Evolutionary conservation across 2,329 filamentous ascomycete genomes (phyloP), one percentile per base, ranked within the genome.

Genomic region (Aspergillus quadrilineatus): DNA sequence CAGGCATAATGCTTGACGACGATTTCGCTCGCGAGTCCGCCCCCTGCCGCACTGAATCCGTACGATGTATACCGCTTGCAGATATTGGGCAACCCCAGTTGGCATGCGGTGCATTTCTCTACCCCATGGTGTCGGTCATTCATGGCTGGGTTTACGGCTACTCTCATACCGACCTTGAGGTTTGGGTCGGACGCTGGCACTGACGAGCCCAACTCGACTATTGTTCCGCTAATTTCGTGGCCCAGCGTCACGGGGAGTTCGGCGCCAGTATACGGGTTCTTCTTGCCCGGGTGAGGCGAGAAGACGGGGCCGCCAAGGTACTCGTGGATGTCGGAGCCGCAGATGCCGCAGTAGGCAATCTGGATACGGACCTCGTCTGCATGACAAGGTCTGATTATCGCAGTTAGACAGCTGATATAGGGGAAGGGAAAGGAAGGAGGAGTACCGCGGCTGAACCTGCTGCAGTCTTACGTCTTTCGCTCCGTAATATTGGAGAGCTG

Each of bases 341-440:
- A 55, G 30, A 55, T 55, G 10, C 52, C 52, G 36, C 52, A 55
- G 45, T 48, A 55, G 3, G 52, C 52, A 26, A 55, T 17, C 15
- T 55, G 36, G 26, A 55, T 9, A 26, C 52, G 52, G 36, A 48
- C 52, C 22, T 48, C 44, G n/a, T 55, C 45, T 9, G 52, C 36
- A 8, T 32, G 30, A 12, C 52, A 55, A 5, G 45, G 12, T 9
- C 52, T 55, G 45, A 30, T 30, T 3, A 30, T n/a, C 7, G 15
- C 4, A 45, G 43, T 12, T 26, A 34, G 4, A 3, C 22, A 22
- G 14, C 8, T 10, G 34, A 47, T 22, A 10, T 15, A 47, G 14
- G n/a, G 29, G 4, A 12, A 22, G 2, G 22, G 22, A 22, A 22
- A 22, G 22, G 2, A 22, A 22, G 22, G 22, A 22, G 44, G 1